These are phyloP conservation scores for Penicillium ucsense DNA, from an alignment of 495 filamentous ascomycete genomes.

Conservation along the genomic window DNA sequence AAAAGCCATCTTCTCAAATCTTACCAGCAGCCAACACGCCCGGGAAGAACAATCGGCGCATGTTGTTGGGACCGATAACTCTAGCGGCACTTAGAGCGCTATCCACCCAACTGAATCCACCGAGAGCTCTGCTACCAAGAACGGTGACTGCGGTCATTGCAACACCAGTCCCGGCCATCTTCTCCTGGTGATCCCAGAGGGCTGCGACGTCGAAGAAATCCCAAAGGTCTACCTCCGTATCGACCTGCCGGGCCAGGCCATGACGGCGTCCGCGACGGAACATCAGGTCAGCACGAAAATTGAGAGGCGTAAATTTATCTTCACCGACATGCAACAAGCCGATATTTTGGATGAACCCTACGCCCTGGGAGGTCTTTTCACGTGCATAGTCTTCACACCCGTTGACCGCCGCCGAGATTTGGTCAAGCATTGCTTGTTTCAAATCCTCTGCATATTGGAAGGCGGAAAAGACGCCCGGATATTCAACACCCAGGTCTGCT, in stretches of 20 bases:
- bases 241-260: slow-evolving; percentile 68
- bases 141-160: slow-evolving; percentile 88
- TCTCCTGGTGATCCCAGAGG: slow-evolving; percentile 85
- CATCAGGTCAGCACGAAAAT: slow-evolving; percentile 85
- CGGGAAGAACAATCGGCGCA: slow-evolving; percentile 74
- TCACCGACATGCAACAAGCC: slow-evolving; percentile 78
- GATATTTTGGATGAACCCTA: slow-evolving; percentile 76
- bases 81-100: slow-evolving; percentile 70
- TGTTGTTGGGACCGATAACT: slow-evolving; percentile 72
- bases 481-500: slow-evolving; percentile 67
- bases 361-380: slow-evolving; percentile 66
- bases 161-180: slow-evolving; percentile 84
- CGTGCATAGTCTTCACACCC: slow-evolving; percentile 79
- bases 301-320: slow-evolving; percentile 71
- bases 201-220: slow-evolving; percentile 87
- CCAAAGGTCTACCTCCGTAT: slow-evolving; percentile 76
- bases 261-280: slow-evolving; percentile 69
- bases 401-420: slow-evolving; percentile 68
- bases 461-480: slow-evolving; percentile 73
- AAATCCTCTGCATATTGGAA: slow-evolving; percentile 93
- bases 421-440: slow-evolving; percentile 81
- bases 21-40: slow-evolving; percentile 68
- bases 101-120: slow-evolving; percentile 82
- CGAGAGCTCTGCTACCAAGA: slow-evolving; percentile 68
- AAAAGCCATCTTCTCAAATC: slow-evolving; percentile 15